Evolutionary conservation across 78 protist species (phyloP), one percentile per base, ranked within the genome.

Genomic region (Cavenderia fasciculata): DNA sequence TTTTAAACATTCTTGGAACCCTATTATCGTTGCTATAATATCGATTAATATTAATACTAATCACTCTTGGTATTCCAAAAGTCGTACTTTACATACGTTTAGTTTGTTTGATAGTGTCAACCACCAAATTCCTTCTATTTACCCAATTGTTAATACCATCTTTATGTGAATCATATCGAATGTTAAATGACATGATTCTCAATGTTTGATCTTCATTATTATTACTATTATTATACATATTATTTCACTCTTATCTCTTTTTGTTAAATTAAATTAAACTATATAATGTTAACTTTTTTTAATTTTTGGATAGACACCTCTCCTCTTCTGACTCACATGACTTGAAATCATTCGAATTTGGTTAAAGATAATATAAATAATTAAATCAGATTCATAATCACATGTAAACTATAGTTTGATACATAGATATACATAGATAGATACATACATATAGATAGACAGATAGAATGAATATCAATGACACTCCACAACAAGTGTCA

Each of bases 1-100:
- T 40, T 77, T 11, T 23, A 86, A 59, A 43, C 71, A 75, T 70
- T 86, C 93, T 59, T 86, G 93, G 25, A 86, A 47, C 29, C 93
- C 85, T 31, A 86, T 70, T 1, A 86, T 23, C 2, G 41, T 23
- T 38, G 47, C 73, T 23, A 27, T 27, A 19, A 18, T 47, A 38
- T 25, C 25, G n/a, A 40, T 74, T 57, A 41, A 56, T 73, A 31
- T 56, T 25, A 16, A 25, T 44, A 27, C 41, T 19, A 2, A 21
- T 40, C 54, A 49, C 14, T 14, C 12, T 49, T 18, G 14, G 12
- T 14, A 40, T 11, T 12, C 41, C 25, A 47, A 25, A 2, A 14
- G 11, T 62, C 11, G 8, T 18, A 8, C 4, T 21, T 18, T 36
- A 18, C 33, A 7, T 75, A 75, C 85, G 47, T 59, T 59, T 59